phyloP scores from a whole-genome alignment of 2,329 filamentous ascomycete species.

The Pseudonectria buxi region DNA sequence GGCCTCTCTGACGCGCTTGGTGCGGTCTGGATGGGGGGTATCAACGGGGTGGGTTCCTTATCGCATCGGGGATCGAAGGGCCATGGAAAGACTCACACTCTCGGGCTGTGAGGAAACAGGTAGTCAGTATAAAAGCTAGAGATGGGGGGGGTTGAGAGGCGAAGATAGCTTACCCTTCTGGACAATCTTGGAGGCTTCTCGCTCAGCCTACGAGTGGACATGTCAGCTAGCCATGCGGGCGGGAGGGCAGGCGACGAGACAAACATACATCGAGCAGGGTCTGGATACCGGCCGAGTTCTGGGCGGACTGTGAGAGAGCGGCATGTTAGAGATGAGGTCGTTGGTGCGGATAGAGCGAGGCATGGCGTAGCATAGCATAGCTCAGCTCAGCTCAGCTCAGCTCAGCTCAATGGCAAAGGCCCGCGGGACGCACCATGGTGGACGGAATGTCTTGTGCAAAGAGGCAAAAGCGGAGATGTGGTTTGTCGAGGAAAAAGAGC shows the following conservation, averaged over 20 bases:
- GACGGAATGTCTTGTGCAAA: background rate
- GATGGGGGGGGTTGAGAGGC: conserved; percentile 1
- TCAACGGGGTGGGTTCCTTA: conserved; percentile 2
- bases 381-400: background rate
- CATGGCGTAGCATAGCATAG: too few species aligned
- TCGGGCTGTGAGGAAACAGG: conserved; percentile 51
- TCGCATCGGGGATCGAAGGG: background rate
- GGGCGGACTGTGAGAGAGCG: conserved; percentile 65
- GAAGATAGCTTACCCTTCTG: conserved; percentile 68
- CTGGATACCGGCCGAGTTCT: conserved; percentile 97
- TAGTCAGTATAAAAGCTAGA: conserved; percentile 22
- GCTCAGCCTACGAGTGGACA: conserved; percentile 64
- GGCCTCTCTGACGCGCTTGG: conserved; percentile 94
- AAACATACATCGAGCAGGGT: conserved; percentile 89
- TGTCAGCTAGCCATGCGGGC: conserved; percentile 6
- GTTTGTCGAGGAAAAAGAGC: too few species aligned
- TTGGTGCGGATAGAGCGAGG: background rate
- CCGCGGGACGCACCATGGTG: conserved; percentile 7
- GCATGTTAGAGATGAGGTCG: conserved; percentile 16
- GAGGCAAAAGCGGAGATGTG: too few species aligned
- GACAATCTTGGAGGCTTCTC: conserved; percentile 97
- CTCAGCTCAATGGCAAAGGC: too few species aligned
- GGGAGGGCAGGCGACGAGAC: conserved; percentile 1
- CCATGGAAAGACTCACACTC: conserved; percentile 60
- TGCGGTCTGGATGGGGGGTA: conserved; percentile 48